Base-by-base conservation (phyloP, 208 protist genomes). In the Porcisia deanei region DNA sequence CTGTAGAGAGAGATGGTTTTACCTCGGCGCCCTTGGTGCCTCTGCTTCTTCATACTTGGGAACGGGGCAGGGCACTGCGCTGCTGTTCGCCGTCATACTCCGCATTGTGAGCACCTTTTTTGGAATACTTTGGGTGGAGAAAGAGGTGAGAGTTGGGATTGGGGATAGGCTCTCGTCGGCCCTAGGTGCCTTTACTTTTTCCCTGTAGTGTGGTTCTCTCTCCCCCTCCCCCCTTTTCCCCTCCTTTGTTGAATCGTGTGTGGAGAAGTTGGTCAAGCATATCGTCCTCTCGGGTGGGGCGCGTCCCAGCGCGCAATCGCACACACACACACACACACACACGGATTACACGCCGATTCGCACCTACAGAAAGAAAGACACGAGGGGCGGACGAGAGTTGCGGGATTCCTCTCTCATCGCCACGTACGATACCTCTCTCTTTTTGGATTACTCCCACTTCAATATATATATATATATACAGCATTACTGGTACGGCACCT, bases 291-390 rank as follows among this genome's bases (percentile, higher is more conserved):
- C 41, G 37, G 37, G 30, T 12, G 18, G 25, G 37, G 12, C 34
- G 60, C 37, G 37, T 7, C 60, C 20, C 30, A 43, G 18, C 25
- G 30, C 30, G 30, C 30, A 30, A 30, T 52, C 10, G 16, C 16
- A 8, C 41, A 67, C 41, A 30, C 16, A 8, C 41, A 67, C 41
- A 52, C 63, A 67, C 63, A 67, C 39, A 67, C 63, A 67, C 61
- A 34, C 63, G 22, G 16, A 30, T 30, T 30, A 30, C 30, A 30
- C 30, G 30, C 30, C 20, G 6, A n/a, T 30, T 65, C 16, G n/a
- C 60, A 39, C 12, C 7, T 10, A 18, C 43, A 18, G 41, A 67
- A 34, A 49, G 22, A 67, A 52, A 47, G 10, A 52, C 37, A 45
- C 34, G 34, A 65, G 60, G 43, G 30, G 60, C 39, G 20, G 60